These are phyloP conservation scores for Tephrocybe sp. DNA, from an alignment of 768 basidiomycete genomes.

Conservation along the genomic window DNA sequence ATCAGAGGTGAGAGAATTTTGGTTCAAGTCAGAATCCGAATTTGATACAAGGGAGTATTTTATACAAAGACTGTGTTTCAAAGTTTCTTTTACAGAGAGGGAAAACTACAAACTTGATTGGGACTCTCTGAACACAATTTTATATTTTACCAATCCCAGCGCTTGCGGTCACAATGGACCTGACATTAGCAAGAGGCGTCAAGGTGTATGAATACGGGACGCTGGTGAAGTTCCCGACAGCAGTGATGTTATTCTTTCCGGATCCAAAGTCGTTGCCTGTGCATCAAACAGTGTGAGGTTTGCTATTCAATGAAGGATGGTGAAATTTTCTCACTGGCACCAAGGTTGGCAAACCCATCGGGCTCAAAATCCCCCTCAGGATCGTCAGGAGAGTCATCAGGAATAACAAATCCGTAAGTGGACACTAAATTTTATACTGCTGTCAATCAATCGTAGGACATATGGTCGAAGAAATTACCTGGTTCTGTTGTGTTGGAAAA, in stretches of 20 bases:
- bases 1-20: too few species aligned
- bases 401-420: conserved; percentile 23
- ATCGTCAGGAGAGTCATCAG: conserved; percentile 20
- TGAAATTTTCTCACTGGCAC: conserved; percentile 12
- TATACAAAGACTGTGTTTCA: too few species aligned
- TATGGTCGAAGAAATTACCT: conserved; percentile 2
- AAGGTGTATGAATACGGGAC: conserved; percentile 19
- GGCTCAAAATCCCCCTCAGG: conserved; percentile 21
- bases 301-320: not conserved
- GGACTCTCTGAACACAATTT: too few species aligned
- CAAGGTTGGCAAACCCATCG: conserved; percentile 21
- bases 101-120: not conserved
- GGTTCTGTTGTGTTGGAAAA: conserved; percentile 20
- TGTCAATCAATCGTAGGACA: not conserved
- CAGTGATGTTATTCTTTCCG: conserved; percentile 21
- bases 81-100: not conserved
- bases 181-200: conserved; percentile 17
- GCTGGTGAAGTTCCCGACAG: conserved; percentile 20
- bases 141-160: conserved; percentile 18
- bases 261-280: conserved; percentile 20
- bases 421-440: conserved; percentile 11
- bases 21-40: too few species aligned
- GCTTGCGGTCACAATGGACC: conserved; percentile 12
- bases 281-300: not conserved
- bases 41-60: too few species aligned